phyloP scores from a whole-genome alignment of 2,329 filamentous ascomycete species.

The Elsinoe arachidis region DNA sequence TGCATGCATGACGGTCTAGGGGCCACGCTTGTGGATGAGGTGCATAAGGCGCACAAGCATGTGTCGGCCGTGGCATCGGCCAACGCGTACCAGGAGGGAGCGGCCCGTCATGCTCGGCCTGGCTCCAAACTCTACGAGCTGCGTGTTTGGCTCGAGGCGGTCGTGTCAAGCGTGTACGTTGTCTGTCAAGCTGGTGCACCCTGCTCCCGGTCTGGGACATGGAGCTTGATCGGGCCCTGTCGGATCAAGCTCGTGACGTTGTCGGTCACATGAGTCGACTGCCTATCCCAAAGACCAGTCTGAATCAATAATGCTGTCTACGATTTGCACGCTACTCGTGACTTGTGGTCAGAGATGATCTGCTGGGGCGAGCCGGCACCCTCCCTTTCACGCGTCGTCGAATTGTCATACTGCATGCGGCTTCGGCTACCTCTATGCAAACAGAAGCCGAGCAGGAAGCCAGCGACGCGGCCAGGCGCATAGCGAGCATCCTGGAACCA shows the following conservation, averaged over 20 bases:
- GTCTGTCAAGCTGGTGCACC: conserved; percentile 8
- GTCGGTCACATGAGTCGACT: conserved; percentile 8
- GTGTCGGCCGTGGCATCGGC: conserved; percentile 10
- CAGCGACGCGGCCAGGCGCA: not conserved
- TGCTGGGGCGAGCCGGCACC: not conserved
- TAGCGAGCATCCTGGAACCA: conserved; percentile 3
- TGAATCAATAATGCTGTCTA: conserved; percentile 12
- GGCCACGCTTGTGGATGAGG: conserved; percentile 12
- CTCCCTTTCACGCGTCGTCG: not conserved
- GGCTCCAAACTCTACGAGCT: not conserved
- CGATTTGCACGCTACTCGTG: not conserved
- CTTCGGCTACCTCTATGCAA: not conserved
- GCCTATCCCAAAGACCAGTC: not conserved
- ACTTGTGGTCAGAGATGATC: not conserved
- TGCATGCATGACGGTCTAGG: not conserved
- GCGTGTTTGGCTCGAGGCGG: no score
- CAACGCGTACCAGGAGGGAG: conserved; percentile 14
- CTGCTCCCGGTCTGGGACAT: not conserved
- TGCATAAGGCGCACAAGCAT: conserved; percentile 12
- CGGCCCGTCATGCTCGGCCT: conserved; percentile 10
- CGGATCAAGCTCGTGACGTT: conserved; percentile 12
- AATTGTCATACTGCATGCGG: conserved; percentile 9
- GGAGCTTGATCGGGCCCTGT: not conserved
- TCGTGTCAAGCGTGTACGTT: conserved; percentile 6
- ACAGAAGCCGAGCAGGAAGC: conserved; percentile 2